Percentiles rank a stretch among this genome's conserved stretches.
These are phyloP conservation scores for Metschnikowia cubensis DNA, from an alignment of 805 yeast species.

Conservation along the genomic window DNA sequence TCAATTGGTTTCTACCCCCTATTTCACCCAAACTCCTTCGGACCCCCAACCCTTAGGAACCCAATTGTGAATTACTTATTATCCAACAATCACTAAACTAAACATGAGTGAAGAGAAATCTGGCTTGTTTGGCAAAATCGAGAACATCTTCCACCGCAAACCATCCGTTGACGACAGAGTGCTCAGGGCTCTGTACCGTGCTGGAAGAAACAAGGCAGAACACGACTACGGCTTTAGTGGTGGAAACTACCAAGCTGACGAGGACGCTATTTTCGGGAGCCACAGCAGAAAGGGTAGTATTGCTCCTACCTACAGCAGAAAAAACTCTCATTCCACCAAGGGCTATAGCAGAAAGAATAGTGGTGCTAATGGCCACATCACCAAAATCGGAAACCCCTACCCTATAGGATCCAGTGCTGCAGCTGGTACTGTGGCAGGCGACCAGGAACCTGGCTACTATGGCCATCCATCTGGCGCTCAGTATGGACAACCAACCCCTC, in stretches of 20 bases:
- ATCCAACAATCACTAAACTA: background rate
- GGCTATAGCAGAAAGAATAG: background rate
- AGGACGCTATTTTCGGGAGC: slow-evolving; percentile 2
- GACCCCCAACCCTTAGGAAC: background rate
- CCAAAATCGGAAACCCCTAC: slow-evolving; percentile 1
- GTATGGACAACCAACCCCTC: too few relatives aligned
- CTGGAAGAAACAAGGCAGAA: slow-evolving; percentile 12
- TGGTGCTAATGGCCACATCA: background rate
- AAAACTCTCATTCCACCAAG: background rate
- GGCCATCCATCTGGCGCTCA: background rate
- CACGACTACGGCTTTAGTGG: slow-evolving; percentile 4
- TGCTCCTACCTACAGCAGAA: background rate
- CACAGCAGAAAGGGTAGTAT: background rate
- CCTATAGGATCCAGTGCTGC: slow-evolving; percentile 9
- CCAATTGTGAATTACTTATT: background rate
- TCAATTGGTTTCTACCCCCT: background rate
- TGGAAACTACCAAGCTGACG: background rate
- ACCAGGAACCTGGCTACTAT: background rate
- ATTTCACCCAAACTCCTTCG: too few relatives aligned
- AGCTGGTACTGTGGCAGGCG: slow-evolving; percentile 12
- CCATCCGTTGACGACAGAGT: slow-evolving; percentile 8
- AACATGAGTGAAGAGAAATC: slow-evolving; percentile 12
- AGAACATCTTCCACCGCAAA: slow-evolving; percentile 6
- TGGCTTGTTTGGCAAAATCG: slow-evolving; percentile 13
- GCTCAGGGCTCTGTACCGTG: slow-evolving; percentile 13